Evolutionary conservation across 768 basidiomycete genomes (phyloP), one percentile per base, ranked within the genome.

Genomic region (Hortiboletus flavorubellus): DNA sequence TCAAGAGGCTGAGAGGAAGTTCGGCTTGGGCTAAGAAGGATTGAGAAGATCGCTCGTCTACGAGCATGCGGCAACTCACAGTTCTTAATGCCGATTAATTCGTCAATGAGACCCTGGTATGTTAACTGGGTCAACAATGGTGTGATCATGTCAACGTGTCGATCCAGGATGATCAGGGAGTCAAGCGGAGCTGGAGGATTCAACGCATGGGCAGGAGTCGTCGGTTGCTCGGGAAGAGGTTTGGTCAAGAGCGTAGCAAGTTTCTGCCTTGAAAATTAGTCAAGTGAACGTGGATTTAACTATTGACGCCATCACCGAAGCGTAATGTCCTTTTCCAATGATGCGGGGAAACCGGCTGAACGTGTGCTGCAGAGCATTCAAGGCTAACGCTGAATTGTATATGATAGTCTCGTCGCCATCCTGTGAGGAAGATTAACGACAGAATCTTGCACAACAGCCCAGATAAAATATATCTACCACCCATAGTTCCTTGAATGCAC

Each of bases 61-160:
- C 6, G 16, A 29, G 23, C 15, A 48, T 4, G n/a, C n/a, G 46
- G 26, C 29, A 10, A 72, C 87, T 55, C 63, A 93, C 95, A 89
- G 65, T 97, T 93, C 70, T 82, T 89, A 58, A 99, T 87, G 1
- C 92, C 90, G 45, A 97, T 77, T 35, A 93, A 74, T 69, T 99
- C 97, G 66, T 98, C 97, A 34, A 98, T 79, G 46, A 99, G 85
- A 18, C 97, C 97, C 68, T 98, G 89, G 62, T 98, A 98, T 0
- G 97, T 99, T 53, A 98, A 76, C 65, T 98, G 95, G 3, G 97
- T 98, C 44, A 96, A 81, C 48, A 98, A 76, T 2, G 97, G 93
- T 0, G 97, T 97, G 55, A 98, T 85, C 89, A 98, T 90, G 65
- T 99, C 97, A 10, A 90, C 85, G 34, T 86, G 84, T 46, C 97